Conservation (phyloP, 2,329 filamentous ascomycete genomes). For the Scorias spongiosa region DNA sequence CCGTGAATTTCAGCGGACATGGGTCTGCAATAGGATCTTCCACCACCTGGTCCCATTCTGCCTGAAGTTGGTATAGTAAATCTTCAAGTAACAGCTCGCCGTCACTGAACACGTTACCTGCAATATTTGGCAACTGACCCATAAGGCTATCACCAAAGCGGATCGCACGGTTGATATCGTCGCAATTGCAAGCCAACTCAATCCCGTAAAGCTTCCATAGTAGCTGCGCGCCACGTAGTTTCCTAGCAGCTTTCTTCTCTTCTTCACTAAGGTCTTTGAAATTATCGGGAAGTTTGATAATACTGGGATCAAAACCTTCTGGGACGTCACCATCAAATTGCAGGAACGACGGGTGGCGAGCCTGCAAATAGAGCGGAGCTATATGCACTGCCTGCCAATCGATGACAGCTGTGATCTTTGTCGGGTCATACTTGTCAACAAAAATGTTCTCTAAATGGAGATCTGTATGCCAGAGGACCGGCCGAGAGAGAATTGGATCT, state of each 20-base stretch:
- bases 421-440: constrained; percentile 16
- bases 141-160: constrained; percentile 3
- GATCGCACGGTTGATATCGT: constrained; percentile 3
- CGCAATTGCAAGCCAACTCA: constrained; percentile 3
- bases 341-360: constrained; percentile 2
- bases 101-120: constrained; percentile 5
- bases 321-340: constrained; percentile 3
- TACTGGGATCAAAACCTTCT: constrained; percentile 2
- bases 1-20: constrained; percentile 2
- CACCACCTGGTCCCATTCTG: constrained; percentile 4
- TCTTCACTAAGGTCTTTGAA: constrained; percentile 2
- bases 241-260: constrained; percentile 3
- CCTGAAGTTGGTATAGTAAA: constrained; percentile 2
- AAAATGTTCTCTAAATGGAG: constrained; percentile 21
- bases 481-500: constrained; percentile 1
- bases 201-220: constrained; percentile 5
- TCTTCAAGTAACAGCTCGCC: constrained; percentile 5
- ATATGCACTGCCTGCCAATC: constrained; percentile 17
- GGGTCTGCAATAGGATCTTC: constrained; percentile 2
- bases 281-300: constrained; percentile 4
- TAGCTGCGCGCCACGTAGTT: constrained; percentile 3
- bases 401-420: constrained; percentile 18
- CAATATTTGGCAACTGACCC: constrained; percentile 3
- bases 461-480: constrained; percentile 13
- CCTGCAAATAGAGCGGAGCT: constrained; percentile 3